Percentiles rank a stretch among this genome's conserved stretches.
These are phyloP conservation scores for Grosmannia penicillata DNA, from an alignment of 2,329 filamentous ascomycete species.

Conservation along the genomic window DNA sequence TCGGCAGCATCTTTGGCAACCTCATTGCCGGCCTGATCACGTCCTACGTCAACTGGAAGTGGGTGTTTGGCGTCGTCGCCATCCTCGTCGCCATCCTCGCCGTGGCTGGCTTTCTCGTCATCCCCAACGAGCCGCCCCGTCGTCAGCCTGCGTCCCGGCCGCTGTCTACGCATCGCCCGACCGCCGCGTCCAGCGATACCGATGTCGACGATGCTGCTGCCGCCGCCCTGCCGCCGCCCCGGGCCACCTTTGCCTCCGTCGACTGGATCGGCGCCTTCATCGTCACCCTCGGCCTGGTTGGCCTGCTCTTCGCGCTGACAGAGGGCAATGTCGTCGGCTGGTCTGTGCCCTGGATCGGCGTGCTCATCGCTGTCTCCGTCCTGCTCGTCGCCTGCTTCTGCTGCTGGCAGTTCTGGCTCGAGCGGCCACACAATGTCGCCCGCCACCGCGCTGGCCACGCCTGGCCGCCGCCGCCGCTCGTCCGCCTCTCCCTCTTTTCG, in stretches of 20 bases:
- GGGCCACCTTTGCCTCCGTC: slow-evolving; percentile 18
- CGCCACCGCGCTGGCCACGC: slow-evolving; percentile 14
- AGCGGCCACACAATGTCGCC: slow-evolving; percentile 26
- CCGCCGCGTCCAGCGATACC: slow-evolving; percentile 11
- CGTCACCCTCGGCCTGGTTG: slow-evolving; percentile 46
- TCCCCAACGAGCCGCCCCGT: slow-evolving; percentile 29
- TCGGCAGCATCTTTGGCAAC: slow-evolving; percentile 52
- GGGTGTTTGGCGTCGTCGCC: slow-evolving; percentile 51
- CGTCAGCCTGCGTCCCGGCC: no score
- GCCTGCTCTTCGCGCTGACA: slow-evolving; percentile 51
- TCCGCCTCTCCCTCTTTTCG: slow-evolving; percentile 50
- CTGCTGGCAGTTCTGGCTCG: slow-evolving; percentile 46
- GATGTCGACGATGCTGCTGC: background rate
- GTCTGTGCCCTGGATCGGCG: slow-evolving; percentile 45
- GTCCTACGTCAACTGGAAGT: slow-evolving; percentile 48
- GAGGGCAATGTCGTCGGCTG: slow-evolving; percentile 58
- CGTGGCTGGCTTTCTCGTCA: slow-evolving; percentile 40
- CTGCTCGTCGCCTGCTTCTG: slow-evolving; percentile 41
- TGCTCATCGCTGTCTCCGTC: slow-evolving; percentile 42
- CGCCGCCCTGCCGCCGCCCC: slow-evolving; percentile 20
- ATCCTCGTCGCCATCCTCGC: slow-evolving; percentile 44
- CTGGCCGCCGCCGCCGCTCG: slow-evolving; percentile 33
- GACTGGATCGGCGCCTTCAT: slow-evolving; percentile 54
- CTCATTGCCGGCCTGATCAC: slow-evolving; percentile 48
- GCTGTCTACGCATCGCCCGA: no score